Percentiles rank a stretch among this genome's conserved stretches.
Evolutionary conservation across 1,284 basidiomycete genomes (phyloP).

Genomic region (Coniferiporia sulphurascens): DNA sequence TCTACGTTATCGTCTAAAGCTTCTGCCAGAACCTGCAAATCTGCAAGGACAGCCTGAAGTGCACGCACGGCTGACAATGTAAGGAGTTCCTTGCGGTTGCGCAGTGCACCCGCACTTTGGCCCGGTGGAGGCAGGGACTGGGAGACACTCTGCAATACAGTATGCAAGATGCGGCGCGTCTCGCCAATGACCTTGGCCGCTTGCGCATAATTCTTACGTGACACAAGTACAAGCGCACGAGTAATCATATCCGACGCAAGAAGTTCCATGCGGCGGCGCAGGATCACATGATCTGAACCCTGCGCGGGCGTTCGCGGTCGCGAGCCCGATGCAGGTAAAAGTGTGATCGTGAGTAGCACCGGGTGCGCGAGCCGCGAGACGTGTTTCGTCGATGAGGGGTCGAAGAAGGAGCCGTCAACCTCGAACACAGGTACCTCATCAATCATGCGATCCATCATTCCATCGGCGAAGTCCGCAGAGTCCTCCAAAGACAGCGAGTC

Average conservation of each 20-base stretch:
- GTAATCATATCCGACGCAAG: constrained; percentile 94
- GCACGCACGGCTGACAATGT: constrained; percentile 67
- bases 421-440: constrained; percentile 92
- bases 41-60: constrained; percentile 78
- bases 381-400: constrained; percentile 76
- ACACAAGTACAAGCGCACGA: constrained; percentile 83
- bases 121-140: constrained; percentile 58
- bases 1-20: constrained; percentile 88
- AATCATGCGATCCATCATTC: constrained; percentile 87
- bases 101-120: constrained; percentile 38
- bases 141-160: constrained; percentile 76
- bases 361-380: constrained; percentile 84
- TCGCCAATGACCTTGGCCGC: constrained; percentile 85
- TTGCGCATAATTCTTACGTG: constrained; percentile 79
- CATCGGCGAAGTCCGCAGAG: constrained; percentile 64
- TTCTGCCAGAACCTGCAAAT: constrained; percentile 79
- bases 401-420: constrained; percentile 89
- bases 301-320: constrained; percentile 41
- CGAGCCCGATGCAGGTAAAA: constrained; percentile 55
- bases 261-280: constrained; percentile 90
- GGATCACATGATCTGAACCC: constrained; percentile 75
- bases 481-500: constrained; percentile 71
- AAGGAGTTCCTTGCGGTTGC: constrained; percentile 73
- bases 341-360: constrained; percentile 82
- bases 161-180: constrained; percentile 83